Evolutionary conservation across 1,284 basidiomycete genomes (phyloP).

Genomic region (Naganishia sp.): DNA sequence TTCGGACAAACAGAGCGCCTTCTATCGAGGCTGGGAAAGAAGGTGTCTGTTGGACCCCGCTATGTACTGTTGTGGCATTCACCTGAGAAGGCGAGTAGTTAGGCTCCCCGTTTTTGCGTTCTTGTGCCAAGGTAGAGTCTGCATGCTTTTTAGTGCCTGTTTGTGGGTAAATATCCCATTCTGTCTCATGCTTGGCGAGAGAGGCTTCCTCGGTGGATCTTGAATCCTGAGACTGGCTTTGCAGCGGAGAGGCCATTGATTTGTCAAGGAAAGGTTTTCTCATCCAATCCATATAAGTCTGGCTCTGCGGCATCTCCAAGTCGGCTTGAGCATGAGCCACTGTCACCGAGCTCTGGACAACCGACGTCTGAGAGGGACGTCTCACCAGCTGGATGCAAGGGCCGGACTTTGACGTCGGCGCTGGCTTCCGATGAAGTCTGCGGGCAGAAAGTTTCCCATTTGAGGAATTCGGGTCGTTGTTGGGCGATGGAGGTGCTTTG

Average conservation of each 20-base stretch:
- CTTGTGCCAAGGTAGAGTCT: too few relatives aligned
- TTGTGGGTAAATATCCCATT: too few relatives aligned
- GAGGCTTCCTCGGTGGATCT: too few relatives aligned
- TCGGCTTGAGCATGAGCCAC: background rate
- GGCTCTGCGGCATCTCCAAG: background rate
- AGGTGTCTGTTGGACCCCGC: background rate
- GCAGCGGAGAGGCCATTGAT: too few relatives aligned
- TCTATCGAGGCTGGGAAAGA: background rate
- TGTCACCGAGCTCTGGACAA: background rate
- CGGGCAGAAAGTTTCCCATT: background rate
- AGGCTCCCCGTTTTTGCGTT: too few relatives aligned
- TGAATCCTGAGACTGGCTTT: too few relatives aligned
- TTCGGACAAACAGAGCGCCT: background rate
- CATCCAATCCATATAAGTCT: background rate
- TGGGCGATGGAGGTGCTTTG: background rate
- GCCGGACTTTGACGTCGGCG: background rate
- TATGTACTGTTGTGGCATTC: too few relatives aligned
- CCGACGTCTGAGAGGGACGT: background rate
- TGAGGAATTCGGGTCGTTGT: too few relatives aligned
- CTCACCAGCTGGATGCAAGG: background rate
- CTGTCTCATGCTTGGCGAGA: too few relatives aligned
- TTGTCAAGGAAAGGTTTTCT: background rate
- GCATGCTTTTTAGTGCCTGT: too few relatives aligned
- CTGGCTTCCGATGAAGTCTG: background rate
- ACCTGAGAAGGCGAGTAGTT: too few relatives aligned